Evolutionary conservation across 2,329 filamentous ascomycete genomes (phyloP), one percentile per base, ranked within the genome.

Genomic region (Fusarium nurragi): DNA sequence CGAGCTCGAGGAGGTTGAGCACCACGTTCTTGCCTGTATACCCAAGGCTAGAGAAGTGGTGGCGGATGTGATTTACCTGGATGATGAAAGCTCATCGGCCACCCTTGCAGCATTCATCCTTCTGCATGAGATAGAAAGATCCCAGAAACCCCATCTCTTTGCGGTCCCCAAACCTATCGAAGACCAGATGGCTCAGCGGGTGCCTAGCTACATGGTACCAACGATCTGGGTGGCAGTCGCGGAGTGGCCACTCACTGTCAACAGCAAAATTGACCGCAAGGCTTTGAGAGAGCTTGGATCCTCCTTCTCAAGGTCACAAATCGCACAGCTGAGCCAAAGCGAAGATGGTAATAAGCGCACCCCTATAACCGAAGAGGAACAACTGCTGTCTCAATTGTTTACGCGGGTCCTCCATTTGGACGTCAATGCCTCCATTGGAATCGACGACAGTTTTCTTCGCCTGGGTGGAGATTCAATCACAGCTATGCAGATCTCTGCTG

Each of bases 381-480:
- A 56, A 10, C 67, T 69, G 1, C 58, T 80, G 12, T 73, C 69
- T 11, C 47, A 60, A 13, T 67, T 78, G 16, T 83, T 80, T 77
- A 69, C 72, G 6, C 67, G 73, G 2, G 70, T 80, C 0, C 71
- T 83, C 6, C 65, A 65, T 8, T 60, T 79, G 5, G 47, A 50
- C 1, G 18, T 19, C 4, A 62, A 70, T 6, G 53, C 71, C 14
- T 68, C 75, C 8, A 78, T 83, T 12, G 75, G 77, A 3, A 59
- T 75, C 3, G 76, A 81, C 4, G 78, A 83, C 55, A 81, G 79
- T 68, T 84, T 85, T 69, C 82, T 84, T 71, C 75, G 75, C 0
- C 74, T 83, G 0, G 82, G 82, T 10, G 82, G 82, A 21, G 80
- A 84, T 63, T 84, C 82, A 0, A 77, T 84, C 4, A 66, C 76